Conservation (phyloP, 441 rosid species). For the Populus tomentosa region DNA sequence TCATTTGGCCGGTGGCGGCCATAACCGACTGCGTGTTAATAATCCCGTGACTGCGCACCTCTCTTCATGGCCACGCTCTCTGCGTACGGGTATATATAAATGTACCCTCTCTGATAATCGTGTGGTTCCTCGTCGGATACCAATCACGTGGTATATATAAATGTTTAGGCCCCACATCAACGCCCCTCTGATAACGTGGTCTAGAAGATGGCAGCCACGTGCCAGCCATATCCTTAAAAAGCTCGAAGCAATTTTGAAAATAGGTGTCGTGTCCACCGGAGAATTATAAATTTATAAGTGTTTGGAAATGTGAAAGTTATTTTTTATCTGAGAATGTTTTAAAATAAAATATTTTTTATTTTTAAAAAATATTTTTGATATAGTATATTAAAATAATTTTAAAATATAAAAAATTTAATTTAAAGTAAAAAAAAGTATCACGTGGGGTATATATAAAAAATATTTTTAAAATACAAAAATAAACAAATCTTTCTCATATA, state of each 20-base stretch:
- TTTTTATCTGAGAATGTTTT: too few species aligned
- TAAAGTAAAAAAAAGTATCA: too few species aligned
- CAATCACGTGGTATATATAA: conserved; percentile 12
- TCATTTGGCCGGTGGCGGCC: background rate
- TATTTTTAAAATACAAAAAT: too few species aligned
- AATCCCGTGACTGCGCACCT: conserved; percentile 18
- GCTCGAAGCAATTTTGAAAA: background rate
- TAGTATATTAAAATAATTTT: too few species aligned
- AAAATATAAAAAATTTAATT: too few species aligned
- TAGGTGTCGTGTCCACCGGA: background rate
- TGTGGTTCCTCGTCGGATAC: conserved; percentile 11
- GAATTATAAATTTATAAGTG: too few species aligned
- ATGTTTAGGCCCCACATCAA: conserved; percentile 4
- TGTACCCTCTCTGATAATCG: background rate
- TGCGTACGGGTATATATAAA: too few species aligned
- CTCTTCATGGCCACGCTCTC: background rate
- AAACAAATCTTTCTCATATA: too few species aligned
- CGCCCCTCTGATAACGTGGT: background rate
- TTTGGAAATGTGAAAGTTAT: too few species aligned
- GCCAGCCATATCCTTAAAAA: background rate
- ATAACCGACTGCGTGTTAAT: background rate
- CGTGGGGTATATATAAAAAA: too few species aligned
- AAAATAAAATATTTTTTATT: too few species aligned
- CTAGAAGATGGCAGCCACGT: conserved; percentile 18
- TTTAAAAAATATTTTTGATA: too few species aligned